phyloP scores from a whole-genome alignment of 352 stramenopile species.

The Globisporangium takayamanum region DNA sequence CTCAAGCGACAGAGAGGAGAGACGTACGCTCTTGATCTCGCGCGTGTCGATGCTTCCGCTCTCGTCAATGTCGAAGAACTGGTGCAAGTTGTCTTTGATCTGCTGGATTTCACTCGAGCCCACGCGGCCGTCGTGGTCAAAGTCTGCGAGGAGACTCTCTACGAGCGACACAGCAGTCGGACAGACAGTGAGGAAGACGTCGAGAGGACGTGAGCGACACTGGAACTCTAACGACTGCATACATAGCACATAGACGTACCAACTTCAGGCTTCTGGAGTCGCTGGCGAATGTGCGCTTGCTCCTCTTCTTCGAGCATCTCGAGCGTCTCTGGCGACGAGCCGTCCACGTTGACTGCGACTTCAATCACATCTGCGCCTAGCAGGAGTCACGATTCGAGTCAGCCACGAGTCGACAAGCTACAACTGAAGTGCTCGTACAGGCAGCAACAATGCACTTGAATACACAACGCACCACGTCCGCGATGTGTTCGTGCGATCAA shows the following conservation, averaged over 20 bases:
- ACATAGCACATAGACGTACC: background rate
- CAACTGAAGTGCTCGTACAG: background rate
- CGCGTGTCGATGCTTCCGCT: conserved; percentile 68
- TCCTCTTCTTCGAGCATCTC: conserved; percentile 19
- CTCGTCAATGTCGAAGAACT: conserved; percentile 71
- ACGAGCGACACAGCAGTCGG: background rate
- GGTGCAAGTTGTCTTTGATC: conserved; percentile 79
- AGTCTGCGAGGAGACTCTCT: conserved; percentile 76
- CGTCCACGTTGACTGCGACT: conserved; percentile 6
- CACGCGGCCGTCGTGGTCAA: conserved; percentile 74
- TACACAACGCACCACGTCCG: background rate
- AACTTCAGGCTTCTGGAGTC: conserved; percentile 12
- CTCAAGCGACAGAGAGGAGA: background rate
- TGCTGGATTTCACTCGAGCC: conserved; percentile 65
- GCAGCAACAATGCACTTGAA: background rate
- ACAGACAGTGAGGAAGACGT: background rate
- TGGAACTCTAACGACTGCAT: background rate
- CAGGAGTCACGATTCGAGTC: too few relatives aligned
- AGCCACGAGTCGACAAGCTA: too few relatives aligned
- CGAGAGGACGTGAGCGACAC: background rate
- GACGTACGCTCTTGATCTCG: conserved; percentile 52
- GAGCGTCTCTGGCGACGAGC: conserved; percentile 9
- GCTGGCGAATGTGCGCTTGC: conserved; percentile 3
- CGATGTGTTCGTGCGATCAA: background rate
- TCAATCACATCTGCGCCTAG: conserved; percentile 1